These are phyloP conservation scores for Diversispora eburnea DNA, from an alignment of 192 early-diverging fungal genomes.

Conservation along the genomic window DNA sequence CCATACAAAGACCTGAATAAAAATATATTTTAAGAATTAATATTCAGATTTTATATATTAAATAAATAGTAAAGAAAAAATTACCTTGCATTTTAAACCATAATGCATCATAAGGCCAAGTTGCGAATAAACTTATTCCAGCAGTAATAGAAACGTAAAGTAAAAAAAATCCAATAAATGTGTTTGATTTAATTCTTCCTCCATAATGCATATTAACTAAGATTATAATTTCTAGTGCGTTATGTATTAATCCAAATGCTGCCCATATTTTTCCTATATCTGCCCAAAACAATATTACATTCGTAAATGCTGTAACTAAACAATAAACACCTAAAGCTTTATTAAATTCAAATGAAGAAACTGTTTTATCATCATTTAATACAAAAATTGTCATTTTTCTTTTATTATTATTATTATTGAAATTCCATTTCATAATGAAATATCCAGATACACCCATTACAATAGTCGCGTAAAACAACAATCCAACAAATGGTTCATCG, in stretches of 20 bases:
- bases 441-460: too few relatives aligned
- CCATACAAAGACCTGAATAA: constrained; percentile 29
- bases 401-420: too few relatives aligned
- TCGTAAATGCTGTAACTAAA: neutral
- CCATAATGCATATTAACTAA: constrained; percentile 36
- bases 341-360: too few relatives aligned
- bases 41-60: too few relatives aligned
- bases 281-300: constrained; percentile 26
- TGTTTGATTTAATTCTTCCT: constrained; percentile 31
- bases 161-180: constrained; percentile 33
- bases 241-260: constrained; percentile 31
- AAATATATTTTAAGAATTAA: too few relatives aligned
- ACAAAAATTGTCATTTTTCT: too few relatives aligned
- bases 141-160: constrained; percentile 27
- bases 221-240: constrained; percentile 36
- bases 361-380: too few relatives aligned
- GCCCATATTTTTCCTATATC: constrained; percentile 43
- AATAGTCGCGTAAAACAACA: too few relatives aligned
- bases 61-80: too few relatives aligned
- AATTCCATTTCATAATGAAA: too few relatives aligned
- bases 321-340: neutral
- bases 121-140: constrained; percentile 33
- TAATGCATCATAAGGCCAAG: constrained; percentile 37
- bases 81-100: constrained; percentile 40
- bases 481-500: too few relatives aligned